Evolutionary conservation across 208 protist genomes (phyloP).

Genomic region (Naegleria gruberi): DNA sequence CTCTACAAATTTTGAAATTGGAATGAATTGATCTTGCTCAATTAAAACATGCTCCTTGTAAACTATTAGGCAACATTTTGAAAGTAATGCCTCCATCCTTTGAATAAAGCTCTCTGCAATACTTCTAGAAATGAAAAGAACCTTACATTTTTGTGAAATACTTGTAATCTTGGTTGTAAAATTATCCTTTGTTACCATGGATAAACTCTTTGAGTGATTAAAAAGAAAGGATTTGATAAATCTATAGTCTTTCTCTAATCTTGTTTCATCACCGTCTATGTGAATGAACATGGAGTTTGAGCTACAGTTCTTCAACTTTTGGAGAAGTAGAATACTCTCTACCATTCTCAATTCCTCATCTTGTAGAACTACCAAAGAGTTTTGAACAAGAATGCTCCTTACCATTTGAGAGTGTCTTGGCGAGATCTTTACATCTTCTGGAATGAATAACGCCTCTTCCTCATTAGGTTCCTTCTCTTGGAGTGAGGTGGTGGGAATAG

Average conservation of each 20-base stretch:
- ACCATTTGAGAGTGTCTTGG: not conserved
- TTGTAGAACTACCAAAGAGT: not conserved
- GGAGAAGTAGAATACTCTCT: not conserved
- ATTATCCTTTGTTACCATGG: not conserved
- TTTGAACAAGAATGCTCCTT: not conserved
- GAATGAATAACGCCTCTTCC: not conserved
- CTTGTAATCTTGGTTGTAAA: not conserved
- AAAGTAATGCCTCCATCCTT: not conserved
- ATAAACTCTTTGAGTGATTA: not conserved
- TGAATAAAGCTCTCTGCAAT: not conserved
- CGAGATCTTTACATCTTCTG: not conserved
- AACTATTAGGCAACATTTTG: not conserved
- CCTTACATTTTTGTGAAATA: not conserved
- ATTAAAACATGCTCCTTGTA: not conserved
- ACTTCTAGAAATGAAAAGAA: not conserved
- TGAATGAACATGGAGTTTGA: not conserved
- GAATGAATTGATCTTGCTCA: not conserved
- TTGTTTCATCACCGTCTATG: not conserved
- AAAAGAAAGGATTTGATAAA: not conserved
- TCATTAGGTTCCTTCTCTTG: not conserved
- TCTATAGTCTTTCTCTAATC: not conserved
- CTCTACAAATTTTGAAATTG: not conserved
- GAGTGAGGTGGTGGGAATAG: not conserved
- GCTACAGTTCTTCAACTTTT: not conserved
- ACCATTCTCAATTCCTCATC: not conserved